Evolutionary conservation across 169 alveolate species (phyloP).

Genomic region (Eimeria acervulina): DNA sequence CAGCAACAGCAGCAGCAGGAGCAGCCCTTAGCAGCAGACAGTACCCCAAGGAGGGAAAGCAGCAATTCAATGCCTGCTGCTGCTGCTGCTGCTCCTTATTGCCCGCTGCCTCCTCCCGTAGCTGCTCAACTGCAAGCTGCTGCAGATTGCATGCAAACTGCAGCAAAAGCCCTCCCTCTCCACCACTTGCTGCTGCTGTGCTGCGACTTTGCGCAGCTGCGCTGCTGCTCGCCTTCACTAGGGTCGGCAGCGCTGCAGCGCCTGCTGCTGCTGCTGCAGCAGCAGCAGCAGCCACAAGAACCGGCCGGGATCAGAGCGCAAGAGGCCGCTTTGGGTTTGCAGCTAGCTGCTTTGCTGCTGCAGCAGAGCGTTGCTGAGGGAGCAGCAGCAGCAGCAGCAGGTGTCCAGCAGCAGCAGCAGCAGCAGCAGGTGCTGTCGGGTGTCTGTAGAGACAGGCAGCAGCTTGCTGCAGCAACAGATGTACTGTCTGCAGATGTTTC

Average conservation of each 20-base stretch:
- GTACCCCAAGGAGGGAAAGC: neutral
- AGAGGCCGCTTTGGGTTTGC: constrained; percentile 28
- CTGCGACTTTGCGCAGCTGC: constrained; percentile 4
- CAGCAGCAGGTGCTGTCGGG: neutral
- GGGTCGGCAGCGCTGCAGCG: constrained; percentile 22
- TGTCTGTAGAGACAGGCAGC: neutral
- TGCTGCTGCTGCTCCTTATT: neutral
- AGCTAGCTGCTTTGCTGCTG: constrained; percentile 36
- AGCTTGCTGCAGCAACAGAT: neutral
- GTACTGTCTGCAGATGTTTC: neutral
- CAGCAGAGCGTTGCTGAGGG: neutral
- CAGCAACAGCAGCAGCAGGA: neutral
- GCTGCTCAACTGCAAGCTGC: constrained; percentile 33
- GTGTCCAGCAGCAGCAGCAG: constrained; percentile 3
- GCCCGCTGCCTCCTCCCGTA: neutral
- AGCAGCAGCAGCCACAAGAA: neutral
- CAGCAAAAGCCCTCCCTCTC: neutral
- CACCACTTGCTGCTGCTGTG: constrained; percentile 15
- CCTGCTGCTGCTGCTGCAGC: constrained; percentile 37
- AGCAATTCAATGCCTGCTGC: no score
- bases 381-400: neutral
- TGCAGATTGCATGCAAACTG: neutral
- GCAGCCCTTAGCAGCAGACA: neutral
- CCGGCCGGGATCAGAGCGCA: neutral
- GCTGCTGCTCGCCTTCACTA: constrained; percentile 42